phyloP scores from a whole-genome alignment of 371 early-diverging fungal genomes.

The Lichtheimia ramosa region DNA sequence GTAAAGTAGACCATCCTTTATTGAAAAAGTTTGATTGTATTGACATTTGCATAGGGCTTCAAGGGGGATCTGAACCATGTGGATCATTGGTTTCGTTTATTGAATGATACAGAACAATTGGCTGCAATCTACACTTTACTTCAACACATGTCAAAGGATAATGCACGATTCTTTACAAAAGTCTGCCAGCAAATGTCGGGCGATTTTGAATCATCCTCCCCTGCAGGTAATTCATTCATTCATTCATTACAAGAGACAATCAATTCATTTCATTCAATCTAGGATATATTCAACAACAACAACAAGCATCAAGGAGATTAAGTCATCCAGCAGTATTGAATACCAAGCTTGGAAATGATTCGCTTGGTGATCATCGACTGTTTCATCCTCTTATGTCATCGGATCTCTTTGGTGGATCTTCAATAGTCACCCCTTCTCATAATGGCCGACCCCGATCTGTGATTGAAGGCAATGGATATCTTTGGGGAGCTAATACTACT shows the following conservation, averaged over 20 bases:
- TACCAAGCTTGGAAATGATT: not conserved
- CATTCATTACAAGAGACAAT: no score
- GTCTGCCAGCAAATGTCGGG: slow-evolving; percentile 86
- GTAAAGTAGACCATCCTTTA: no score
- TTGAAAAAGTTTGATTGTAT: no score
- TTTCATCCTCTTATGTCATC: not conserved
- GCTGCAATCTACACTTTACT: slow-evolving; percentile 88
- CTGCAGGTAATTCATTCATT: slow-evolving; percentile 6
- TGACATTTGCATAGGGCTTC: slow-evolving; percentile 55
- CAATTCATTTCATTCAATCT: slow-evolving; percentile 10
- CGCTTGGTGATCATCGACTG: not conserved
- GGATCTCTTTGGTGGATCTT: no score
- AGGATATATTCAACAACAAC: slow-evolving; percentile 20
- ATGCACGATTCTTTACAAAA: slow-evolving; percentile 88
- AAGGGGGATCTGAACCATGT: slow-evolving; percentile 90
- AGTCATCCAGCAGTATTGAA: not conserved
- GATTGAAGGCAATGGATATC: slow-evolving; percentile 3
- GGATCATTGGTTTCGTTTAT: slow-evolving; percentile 91
- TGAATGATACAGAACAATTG: slow-evolving; percentile 88
- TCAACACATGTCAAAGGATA: slow-evolving; percentile 84
- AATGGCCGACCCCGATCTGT: slow-evolving; percentile 3
- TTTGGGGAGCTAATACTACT: not conserved
- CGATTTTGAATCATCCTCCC: slow-evolving; percentile 56
- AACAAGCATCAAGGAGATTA: not conserved
- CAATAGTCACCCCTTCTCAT: not conserved